Base-by-base conservation (phyloP, 169 alveolate species). In the Plasmodium berghei region DNA sequence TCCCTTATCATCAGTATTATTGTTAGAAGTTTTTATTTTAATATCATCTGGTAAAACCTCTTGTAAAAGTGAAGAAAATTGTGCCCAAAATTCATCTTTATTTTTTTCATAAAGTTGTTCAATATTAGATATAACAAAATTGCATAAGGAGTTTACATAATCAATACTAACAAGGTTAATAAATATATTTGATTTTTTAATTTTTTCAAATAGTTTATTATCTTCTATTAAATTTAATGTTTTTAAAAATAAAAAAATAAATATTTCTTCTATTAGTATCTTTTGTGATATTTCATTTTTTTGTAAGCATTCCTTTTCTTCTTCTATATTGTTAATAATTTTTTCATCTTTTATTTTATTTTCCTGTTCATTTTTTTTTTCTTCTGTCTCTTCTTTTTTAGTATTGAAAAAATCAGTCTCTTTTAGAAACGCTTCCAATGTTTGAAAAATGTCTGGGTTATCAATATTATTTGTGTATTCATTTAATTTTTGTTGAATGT, bases 171-270 rank as follows among this genome's bases (percentile, higher is more conserved):
- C n/a, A 58, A 83, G 42, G 26, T 83, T 83, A 26, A 83, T 40
- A 48, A 83, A 83, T 9, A 66, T 59, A 62, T 83, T 83, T 20
- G 45, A 12, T 62, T 83, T 69, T 83, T 83, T 83, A 18, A 83
- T 62, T 56, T 49, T 83, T 9, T 9, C 42, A 26, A 67, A 10
- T 64, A 83, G 9, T 54, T 66, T 18, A 24, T 67, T 83, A 8
- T 83, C 90, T 83, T 83, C 90, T 18, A 83, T 45, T 67, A 83
- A 22, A 83, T 83, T 83, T n/a, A 67, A 46, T 18, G 83, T 61
- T 83, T 67, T 62, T 46, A 83, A 28, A 61, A 83, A 83, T 54
- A 83, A 56, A 4, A 45, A 46, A 6, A 83, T 63, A 71, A 83
- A 67, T 28, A 83, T 83, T 83, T 83, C 90, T 67, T 83, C 90